Conservation (phyloP, 495 filamentous ascomycete species). For the Aspergillus hancockii region DNA sequence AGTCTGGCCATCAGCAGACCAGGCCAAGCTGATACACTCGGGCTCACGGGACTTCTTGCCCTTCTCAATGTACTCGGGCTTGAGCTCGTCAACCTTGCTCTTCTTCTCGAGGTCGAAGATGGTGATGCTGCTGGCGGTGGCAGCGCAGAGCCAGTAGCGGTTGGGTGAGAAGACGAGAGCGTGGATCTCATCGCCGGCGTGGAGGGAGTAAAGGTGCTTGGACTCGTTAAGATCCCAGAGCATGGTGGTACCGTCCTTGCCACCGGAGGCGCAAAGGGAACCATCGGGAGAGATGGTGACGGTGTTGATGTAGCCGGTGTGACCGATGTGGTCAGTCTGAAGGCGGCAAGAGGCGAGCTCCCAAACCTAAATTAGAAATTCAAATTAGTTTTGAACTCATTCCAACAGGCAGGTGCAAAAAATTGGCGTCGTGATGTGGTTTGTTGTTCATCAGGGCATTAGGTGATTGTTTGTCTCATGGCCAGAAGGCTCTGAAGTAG, state of each 20-base stretch:
- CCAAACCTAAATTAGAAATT: constrained; percentile 73
- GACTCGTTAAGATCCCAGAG: constrained; percentile 99
- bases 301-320: constrained; percentile 99
- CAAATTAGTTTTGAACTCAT: constrained; percentile 27
- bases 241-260: constrained; percentile 99
- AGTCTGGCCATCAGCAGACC: constrained; percentile 97
- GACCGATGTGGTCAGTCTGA: constrained; percentile 99
- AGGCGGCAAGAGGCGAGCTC: constrained; percentile 98
- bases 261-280: constrained; percentile 97
- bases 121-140: constrained; percentile 95
- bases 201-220: constrained; percentile 99
- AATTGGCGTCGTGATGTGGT: constrained; percentile 15
- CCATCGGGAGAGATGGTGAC: constrained; percentile 99
- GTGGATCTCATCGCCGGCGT: constrained; percentile 99
- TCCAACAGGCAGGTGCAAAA: constrained; percentile 10
- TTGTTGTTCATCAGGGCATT: constrained; percentile 72
- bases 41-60: constrained; percentile 99
- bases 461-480: constrained; percentile 98
- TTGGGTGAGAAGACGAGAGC: constrained; percentile 99
- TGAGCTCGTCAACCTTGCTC: constrained; percentile 99
- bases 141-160: constrained; percentile 99
- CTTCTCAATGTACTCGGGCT: constrained; percentile 94
- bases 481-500: constrained; percentile 99
- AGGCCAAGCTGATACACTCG: constrained; percentile 95
- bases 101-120: constrained; percentile 99